Base-by-base conservation (phyloP, 2,329 filamentous ascomycete genomes). In the Pleurostoma richardsiae region DNA sequence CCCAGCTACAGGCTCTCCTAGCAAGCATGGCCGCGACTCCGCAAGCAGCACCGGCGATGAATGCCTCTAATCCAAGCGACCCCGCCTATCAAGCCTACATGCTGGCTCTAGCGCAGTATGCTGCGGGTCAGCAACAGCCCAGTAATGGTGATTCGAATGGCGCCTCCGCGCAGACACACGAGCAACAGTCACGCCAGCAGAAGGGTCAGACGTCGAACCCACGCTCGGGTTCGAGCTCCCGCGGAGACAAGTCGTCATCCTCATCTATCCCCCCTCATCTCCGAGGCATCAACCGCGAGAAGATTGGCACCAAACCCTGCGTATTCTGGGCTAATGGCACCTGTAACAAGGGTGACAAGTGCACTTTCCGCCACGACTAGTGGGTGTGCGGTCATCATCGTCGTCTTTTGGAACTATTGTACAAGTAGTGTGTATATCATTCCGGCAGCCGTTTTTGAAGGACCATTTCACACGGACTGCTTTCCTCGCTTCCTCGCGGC, bases 261-360 rank as follows among this genome's bases (percentile, higher is more conserved):
- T 36, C 33, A 8, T 48, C 43, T 7, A 54, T 48, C 45, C 59
- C 42, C 49, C 59, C 19, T 43, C 63, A 73, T 29, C 57, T 66
- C 11, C 71, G 71, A 47, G 67, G 65, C 10, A 72, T 72, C 51
- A 80, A 85, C 56, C 77, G 73, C 49, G 73, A 76, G 10, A 69
- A 82, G 10, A 80, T 82, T 42, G 80, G 82, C 46, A 86, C 83
- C 40, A 82, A 86, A 58, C 75, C 83, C 4, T 89, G 86, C 62
- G 77, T 76, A 26, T 90, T 88, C 62, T 89, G 74, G 72, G 74
- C 79, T 48, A 79, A 86, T 59, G 85, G 85, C 10, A 83, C 83
- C 59, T 89, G 86, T 65, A 80, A 79, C 5, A 84, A 88, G 60
- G 86, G 86, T 27, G 83, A 85, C 33, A 82, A 82, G 57, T 89